A percentile compares a stretch with the other conserved stretches of the same genome.
phyloP scores from a whole-genome alignment of 1,139 yeast species.

The Blastobotrys persicus region DNA sequence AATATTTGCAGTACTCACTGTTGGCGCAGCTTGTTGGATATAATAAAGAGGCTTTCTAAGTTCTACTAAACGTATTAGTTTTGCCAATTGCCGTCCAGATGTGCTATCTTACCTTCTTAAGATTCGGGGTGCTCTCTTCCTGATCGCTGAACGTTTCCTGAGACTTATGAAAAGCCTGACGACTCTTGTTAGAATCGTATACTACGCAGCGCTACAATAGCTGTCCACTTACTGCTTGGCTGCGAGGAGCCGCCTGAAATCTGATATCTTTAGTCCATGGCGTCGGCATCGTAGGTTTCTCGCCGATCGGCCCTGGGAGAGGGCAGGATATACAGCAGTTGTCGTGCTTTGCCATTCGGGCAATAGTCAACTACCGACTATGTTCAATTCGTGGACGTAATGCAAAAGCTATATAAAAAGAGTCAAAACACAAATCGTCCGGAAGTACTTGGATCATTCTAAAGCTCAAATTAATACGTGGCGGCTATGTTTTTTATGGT shows the following conservation, averaged over 20 bases:
- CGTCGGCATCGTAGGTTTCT: background rate
- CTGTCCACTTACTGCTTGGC: constrained; percentile 9
- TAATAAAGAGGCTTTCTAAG: constrained; percentile 23
- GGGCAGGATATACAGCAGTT: no score
- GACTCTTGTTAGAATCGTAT: constrained; percentile 5
- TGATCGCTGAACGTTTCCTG: constrained; percentile 30
- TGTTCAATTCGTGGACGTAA: no score
- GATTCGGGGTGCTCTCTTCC: constrained; percentile 22
- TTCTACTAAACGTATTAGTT: constrained; percentile 16
- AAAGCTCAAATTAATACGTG: background rate
- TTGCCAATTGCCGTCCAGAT: background rate
- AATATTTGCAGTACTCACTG: constrained; percentile 19
- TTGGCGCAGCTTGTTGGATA: constrained; percentile 24
- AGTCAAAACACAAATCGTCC: no score
- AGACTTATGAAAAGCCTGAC: constrained; percentile 25
- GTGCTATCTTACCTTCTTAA: constrained; percentile 23
- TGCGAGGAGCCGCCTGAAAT: constrained; percentile 9
- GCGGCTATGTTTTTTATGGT: background rate
- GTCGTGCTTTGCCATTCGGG: no score
- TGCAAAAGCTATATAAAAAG: no score
- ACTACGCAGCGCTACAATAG: no score
- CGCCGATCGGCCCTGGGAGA: background rate
- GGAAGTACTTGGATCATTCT: no score
- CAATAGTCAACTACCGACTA: no score
- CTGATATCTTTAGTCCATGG: constrained; percentile 11